phyloP scores from a whole-genome alignment of 306 rosid genomes.

The Pueraria montana region DNA sequence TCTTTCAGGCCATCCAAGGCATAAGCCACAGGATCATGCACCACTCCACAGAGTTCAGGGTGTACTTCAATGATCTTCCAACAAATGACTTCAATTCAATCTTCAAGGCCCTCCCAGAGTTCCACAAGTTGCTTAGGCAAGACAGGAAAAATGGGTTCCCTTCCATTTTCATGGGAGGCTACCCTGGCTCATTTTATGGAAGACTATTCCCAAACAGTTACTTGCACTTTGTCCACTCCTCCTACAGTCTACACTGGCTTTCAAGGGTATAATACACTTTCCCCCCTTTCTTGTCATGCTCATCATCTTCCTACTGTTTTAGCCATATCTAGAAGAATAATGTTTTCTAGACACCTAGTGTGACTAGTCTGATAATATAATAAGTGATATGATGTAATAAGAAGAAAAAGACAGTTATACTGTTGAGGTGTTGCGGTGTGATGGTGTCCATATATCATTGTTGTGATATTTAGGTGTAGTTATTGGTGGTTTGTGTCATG shows the following conservation, averaged over 20 bases:
- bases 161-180: slow-evolving; percentile 84
- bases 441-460: too few species aligned
- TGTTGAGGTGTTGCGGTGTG: too few species aligned
- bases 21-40: slow-evolving; percentile 57
- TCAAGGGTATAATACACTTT: slow-evolving; percentile 61
- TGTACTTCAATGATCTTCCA: slow-evolving; percentile 91
- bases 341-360: neutral
- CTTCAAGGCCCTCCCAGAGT: slow-evolving; percentile 86
- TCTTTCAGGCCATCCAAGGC: slow-evolving; percentile 65
- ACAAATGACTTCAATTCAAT: slow-evolving; percentile 96
- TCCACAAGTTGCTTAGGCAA: slow-evolving; percentile 61
- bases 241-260: slow-evolving; percentile 92
- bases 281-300: slow-evolving; percentile 1
- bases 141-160: slow-evolving; percentile 56
- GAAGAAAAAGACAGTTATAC: neutral
- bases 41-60: slow-evolving; percentile 69
- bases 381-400: neutral
- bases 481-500: slow-evolving; percentile 31
- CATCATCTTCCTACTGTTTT: neutral
- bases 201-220: slow-evolving; percentile 81
- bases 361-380: neutral
- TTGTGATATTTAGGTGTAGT: neutral
- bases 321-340: neutral
- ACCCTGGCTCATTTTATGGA: slow-evolving; percentile 93
- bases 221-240: slow-evolving; percentile 89